Conservation (phyloP, 495 filamentous ascomycete species). For the Aspergillus saccharolyticus region DNA sequence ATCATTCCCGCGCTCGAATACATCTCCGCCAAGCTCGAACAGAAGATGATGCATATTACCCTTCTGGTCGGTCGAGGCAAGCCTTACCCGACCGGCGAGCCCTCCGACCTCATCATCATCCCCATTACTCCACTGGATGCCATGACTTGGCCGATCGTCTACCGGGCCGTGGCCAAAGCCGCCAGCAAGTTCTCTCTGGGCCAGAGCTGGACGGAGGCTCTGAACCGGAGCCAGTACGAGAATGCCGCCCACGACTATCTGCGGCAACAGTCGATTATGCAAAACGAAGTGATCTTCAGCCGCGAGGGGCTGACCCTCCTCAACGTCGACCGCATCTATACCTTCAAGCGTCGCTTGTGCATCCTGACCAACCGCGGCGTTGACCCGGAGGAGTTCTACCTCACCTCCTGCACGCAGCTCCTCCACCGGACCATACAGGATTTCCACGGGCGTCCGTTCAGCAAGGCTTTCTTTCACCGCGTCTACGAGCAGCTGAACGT, state of each 20-base stretch:
- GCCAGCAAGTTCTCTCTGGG: constrained; percentile 41
- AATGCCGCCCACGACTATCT: constrained; percentile 47
- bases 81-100: constrained; percentile 39
- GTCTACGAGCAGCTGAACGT: constrained; percentile 60
- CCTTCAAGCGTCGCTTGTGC: constrained; percentile 61
- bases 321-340: constrained; percentile 67
- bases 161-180: constrained; percentile 37
- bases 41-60: constrained; percentile 43
- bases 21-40: constrained; percentile 43
- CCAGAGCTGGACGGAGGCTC: constrained; percentile 40
- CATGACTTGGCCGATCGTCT: constrained; percentile 33
- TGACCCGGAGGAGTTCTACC: constrained; percentile 32
- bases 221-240: constrained; percentile 34
- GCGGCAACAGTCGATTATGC: constrained; percentile 57
- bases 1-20: constrained; percentile 45
- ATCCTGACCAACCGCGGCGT: constrained; percentile 42
- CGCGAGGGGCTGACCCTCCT: constrained; percentile 65
- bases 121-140: constrained; percentile 39
- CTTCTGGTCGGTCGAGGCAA: constrained; percentile 45
- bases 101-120: constrained; percentile 43
- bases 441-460: constrained; percentile 53
- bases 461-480: constrained; percentile 53
- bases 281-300: constrained; percentile 66
- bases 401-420: constrained; percentile 48
- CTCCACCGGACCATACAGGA: constrained; percentile 59